Evolutionary conservation across 768 basidiomycete species (phyloP), one percentile per base, ranked within the genome.

Genomic region (Hirschioporus abietinus): DNA sequence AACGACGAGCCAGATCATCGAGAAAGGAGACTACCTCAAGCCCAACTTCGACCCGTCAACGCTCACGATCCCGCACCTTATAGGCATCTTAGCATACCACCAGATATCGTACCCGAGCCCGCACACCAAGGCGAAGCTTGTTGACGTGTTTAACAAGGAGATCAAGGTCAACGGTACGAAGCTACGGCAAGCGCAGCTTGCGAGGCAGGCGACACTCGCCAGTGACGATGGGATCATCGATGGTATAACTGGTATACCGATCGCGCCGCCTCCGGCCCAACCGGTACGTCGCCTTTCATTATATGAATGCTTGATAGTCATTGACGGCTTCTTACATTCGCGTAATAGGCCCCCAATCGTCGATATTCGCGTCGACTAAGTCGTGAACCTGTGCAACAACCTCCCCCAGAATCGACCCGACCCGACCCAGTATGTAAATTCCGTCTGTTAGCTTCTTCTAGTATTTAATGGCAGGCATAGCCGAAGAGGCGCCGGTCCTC

Each of bases 201-300:
- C 86, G 78, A 85, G 81, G 69, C 84, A 86, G 74, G 88, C 86
- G 64, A 92, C 90, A 69, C 75, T 83, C 63, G 87, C 93, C 6
- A 93, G 91, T 71, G 90, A 91, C 68, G 88, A 92, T 66, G 93
- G 92, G 5, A 94, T 95, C 64, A 86, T 80, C 52, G 91, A 95
- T 74, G 93, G 93, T 24, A 68, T 87, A n/a, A 93, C 93, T 7
- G 93, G 93, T n/a, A 76, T 83, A 73, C 88, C 84, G 36, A 75
- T 94, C 67, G 80, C 76, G 30, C 30, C 30, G 30, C 30, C 30
- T 71, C 81, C 78, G 60, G 78, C 76, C 63, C 72, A 74, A 62
- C 83, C 82, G 79, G 88, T 86, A 64, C 63, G 74, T 70, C 7
- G 20, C 58, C 34, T 58, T 25, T 59, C 23, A 23, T 27, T 65